Evolutionary conservation across 75 land plant genomes (phyloP).

Genomic region (Larix kaempferi): DNA sequence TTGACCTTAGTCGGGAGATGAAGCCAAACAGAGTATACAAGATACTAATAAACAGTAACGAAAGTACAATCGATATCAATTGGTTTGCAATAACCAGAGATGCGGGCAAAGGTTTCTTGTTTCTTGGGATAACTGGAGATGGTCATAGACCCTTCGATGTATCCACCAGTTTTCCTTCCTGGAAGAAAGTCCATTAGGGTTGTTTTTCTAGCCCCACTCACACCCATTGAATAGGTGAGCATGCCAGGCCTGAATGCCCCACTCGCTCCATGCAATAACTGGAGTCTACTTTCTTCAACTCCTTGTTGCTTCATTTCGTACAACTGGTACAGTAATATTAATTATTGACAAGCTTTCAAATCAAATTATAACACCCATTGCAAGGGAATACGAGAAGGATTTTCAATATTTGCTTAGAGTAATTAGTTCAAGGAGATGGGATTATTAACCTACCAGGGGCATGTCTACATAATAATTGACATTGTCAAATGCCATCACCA

Average conservation of each 20-base stretch:
- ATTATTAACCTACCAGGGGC: conserved; percentile 48
- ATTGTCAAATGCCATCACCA: conserved; percentile 66
- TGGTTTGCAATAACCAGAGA: conserved; percentile 84
- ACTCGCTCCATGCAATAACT: conserved; percentile 56
- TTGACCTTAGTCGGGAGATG: conserved; percentile 51
- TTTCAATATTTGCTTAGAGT: too few relatives aligned
- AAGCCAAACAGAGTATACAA: conserved; percentile 71
- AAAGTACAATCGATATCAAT: conserved; percentile 78
- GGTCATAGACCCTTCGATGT: conserved; percentile 83
- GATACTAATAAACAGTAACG: conserved; percentile 68
- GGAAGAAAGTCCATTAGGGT: conserved; percentile 83
- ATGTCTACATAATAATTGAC: conserved; percentile 82
- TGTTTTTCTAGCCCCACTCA: conserved; percentile 87
- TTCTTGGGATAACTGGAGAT: conserved; percentile 73
- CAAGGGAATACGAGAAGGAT: too few relatives aligned
- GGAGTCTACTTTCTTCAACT: conserved; percentile 38
- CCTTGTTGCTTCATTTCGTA: conserved; percentile 81
- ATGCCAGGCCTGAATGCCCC: conserved; percentile 73
- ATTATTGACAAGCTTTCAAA: too few relatives aligned
- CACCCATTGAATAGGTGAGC: too few relatives aligned
- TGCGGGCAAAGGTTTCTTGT: too few relatives aligned
- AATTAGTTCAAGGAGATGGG: too few relatives aligned
- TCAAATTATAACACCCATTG: too few relatives aligned
- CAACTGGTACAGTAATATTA: neutral
- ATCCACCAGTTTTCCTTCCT: conserved; percentile 87